Base-by-base conservation (phyloP, 768 basidiomycete species). In the Leccinum fibrillosum region DNA sequence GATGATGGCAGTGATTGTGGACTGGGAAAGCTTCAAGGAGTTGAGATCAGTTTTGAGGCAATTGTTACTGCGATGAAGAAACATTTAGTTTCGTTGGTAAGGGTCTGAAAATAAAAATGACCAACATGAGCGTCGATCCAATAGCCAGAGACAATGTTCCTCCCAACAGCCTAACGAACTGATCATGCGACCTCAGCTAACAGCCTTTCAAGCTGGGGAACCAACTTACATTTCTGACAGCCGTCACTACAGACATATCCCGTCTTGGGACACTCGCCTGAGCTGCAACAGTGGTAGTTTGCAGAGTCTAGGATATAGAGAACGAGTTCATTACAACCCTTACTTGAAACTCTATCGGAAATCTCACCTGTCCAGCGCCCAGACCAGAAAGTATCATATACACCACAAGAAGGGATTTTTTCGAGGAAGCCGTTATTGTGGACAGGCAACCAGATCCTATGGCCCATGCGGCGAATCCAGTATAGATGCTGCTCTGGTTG, bases 221-320 rank as follows among this genome's bases (percentile, higher is more conserved):
- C 19, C 11, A 12, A 61, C 78, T 35, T 55, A 84, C 84, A 66
- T 86, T 87, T 51, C 86, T 78, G 55, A 84, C 80, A 0, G 83
- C 84, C 0, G 89, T 90, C 0, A 90, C 88, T 9, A 88, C 86
- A 1, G 86, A 86, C 88, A 91, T 89, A 59, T 92, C 89, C 42
- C 77, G 77, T 39, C 89, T 74, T 0, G 82, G 71, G 0, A 91
- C 89, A 25, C 86, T 85, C 0, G 88, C 88, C 66, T 92, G 90
- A 7, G 82, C 85, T 0, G 86, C 86, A 7, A 89, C 82, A 0
- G 86, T 89, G 0, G 85, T 87, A 0, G 85, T 87, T 67, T 83
- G 82, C 13, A 82, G 64, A 0, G 82, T 84, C 81, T 85, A 52
- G 23, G 23, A 15, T 23, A 2, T 17, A 28, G 13, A 49, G 26